These are phyloP conservation scores for Daldinia loculata DNA, from an alignment of 495 filamentous ascomycete genomes.

Conservation along the genomic window DNA sequence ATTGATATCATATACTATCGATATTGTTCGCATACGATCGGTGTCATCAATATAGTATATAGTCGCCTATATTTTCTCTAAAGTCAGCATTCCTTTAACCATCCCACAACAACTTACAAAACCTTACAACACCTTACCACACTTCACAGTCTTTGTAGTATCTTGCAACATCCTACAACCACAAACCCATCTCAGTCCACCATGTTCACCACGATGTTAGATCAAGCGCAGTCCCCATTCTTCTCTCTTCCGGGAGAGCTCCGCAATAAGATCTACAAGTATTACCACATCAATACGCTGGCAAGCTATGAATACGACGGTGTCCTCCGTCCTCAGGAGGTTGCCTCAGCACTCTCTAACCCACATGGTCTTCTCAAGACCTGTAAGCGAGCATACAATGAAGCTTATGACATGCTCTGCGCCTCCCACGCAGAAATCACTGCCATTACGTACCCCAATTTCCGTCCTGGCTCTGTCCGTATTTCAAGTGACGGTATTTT, in stretches of 20 bases:
- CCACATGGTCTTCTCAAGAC: neutral
- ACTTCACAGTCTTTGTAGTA: neutral
- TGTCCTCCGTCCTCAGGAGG: neutral
- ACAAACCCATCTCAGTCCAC: neutral
- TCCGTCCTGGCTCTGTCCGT: neutral
- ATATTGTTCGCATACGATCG: neutral
- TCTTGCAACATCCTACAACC: neutral
- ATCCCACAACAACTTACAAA: neutral
- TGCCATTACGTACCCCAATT: neutral
- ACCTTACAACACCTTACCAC: neutral
- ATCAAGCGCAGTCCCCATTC: conserved; percentile 8
- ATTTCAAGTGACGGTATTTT: neutral
- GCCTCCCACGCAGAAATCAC: neutral
- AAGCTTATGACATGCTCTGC: neutral
- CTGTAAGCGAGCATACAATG: conserved; percentile 1
- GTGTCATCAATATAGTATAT: neutral
- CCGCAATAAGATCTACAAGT: conserved; percentile 4
- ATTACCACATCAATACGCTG: neutral
- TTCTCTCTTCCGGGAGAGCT: conserved; percentile 6
- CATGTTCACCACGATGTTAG: neutral
- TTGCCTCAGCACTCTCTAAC: neutral
- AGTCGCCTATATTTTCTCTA: neutral
- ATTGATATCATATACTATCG: no score
- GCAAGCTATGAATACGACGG: neutral
- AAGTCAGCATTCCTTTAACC: neutral